phyloP scores from a whole-genome alignment of 768 basidiomycete species.

The Pleurotus platypus region DNA sequence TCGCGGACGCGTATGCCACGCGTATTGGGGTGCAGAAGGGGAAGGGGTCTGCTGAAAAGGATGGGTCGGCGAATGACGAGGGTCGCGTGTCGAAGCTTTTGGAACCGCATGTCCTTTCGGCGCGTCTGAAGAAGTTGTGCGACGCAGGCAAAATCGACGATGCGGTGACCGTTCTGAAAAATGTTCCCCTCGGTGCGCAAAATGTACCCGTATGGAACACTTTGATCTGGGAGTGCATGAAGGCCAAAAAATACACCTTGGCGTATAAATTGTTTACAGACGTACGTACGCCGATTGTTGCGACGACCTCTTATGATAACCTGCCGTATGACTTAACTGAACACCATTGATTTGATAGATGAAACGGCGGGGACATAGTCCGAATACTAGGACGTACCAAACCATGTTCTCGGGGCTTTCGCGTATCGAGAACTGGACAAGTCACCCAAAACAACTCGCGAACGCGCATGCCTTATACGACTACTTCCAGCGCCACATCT shows the following conservation, averaged over 20 bases:
- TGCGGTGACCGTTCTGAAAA: constrained; percentile 66
- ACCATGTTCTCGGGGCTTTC: constrained; percentile 67
- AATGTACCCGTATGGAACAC: constrained; percentile 80
- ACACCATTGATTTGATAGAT: constrained; percentile 43
- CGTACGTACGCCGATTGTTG: constrained; percentile 33
- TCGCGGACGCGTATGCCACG: constrained; percentile 6
- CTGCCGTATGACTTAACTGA: too few species aligned
- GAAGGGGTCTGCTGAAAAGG: constrained; percentile 5
- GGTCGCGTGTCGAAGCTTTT: constrained; percentile 33
- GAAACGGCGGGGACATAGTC: constrained; percentile 78
- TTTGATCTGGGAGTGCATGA: constrained; percentile 63
- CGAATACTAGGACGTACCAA: constrained; percentile 62
- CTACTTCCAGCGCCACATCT: constrained; percentile 47
- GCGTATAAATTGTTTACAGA: constrained; percentile 68
- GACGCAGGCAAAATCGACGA: constrained; percentile 51
- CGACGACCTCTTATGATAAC: not conserved
- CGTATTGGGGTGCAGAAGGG: constrained; percentile 1
- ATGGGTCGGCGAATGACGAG: constrained; percentile 18
- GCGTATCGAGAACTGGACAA: constrained; percentile 58
- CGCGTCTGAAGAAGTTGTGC: constrained; percentile 55
- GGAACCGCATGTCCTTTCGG: constrained; percentile 59
- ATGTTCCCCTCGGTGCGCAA: constrained; percentile 67
- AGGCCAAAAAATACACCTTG: constrained; percentile 51
- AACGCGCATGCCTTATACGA: constrained; percentile 61
- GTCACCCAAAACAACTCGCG: constrained; percentile 55